phyloP scores from a whole-genome alignment of 805 yeast genomes.

The Sugiyamaella valdiviana region DNA sequence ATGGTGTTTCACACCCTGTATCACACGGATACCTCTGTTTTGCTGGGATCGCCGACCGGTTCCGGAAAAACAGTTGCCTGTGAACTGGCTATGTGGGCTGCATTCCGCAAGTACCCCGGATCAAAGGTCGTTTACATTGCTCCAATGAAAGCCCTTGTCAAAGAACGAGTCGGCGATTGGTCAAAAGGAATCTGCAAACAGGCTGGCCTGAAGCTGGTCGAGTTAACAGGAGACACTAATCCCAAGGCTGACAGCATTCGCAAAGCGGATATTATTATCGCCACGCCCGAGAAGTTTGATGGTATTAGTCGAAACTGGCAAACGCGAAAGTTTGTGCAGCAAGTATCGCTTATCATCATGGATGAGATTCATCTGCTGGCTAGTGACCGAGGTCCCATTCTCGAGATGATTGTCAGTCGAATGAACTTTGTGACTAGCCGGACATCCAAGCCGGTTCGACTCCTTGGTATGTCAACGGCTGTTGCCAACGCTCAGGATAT shows the following conservation, averaged over 20 bases:
- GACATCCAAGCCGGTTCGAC: constrained; percentile 54
- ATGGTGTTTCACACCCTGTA: constrained; percentile 90
- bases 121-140: constrained; percentile 81
- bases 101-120: constrained; percentile 73
- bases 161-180: constrained; percentile 85
- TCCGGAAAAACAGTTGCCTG: constrained; percentile 98
- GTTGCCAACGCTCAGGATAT: constrained; percentile 80
- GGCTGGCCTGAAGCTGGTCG: constrained; percentile 55
- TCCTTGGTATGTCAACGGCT: constrained; percentile 78
- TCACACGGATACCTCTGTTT: constrained; percentile 68
- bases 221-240: constrained; percentile 75
- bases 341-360: constrained; percentile 71
- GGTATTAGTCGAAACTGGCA: constrained; percentile 87
- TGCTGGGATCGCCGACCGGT: constrained; percentile 98
- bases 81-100: constrained; percentile 95
- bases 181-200: constrained; percentile 41
- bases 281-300: constrained; percentile 83
- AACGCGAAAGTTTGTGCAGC: constrained; percentile 66
- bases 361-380: constrained; percentile 82
- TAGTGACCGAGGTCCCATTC: constrained; percentile 79
- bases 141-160: constrained; percentile 81
- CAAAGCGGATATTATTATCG: constrained; percentile 67
- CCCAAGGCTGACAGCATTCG: constrained; percentile 64
- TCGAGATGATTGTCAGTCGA: constrained; percentile 85
- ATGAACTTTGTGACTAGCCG: constrained; percentile 64